phyloP scores from a whole-genome alignment of 768 basidiomycete genomes.

The Amanita exitialis region DNA sequence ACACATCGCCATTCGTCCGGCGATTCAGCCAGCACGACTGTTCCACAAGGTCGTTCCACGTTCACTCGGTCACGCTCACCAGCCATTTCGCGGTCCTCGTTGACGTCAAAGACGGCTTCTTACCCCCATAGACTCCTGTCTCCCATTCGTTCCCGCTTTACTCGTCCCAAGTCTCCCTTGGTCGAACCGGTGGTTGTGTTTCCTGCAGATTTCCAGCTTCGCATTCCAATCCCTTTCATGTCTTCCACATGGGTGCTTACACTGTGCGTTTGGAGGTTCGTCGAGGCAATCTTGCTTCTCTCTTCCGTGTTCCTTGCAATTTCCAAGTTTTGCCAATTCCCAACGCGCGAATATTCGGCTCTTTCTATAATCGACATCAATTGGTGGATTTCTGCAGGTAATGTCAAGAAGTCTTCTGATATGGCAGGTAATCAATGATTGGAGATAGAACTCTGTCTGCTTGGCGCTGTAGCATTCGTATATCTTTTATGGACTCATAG shows the following conservation, averaged over 20 bases:
- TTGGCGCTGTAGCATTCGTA: conserved; percentile 42
- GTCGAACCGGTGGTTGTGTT: conserved; percentile 26
- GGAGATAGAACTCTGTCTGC: conserved; percentile 43
- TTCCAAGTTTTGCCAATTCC: conserved; percentile 30
- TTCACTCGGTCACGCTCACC: conserved; percentile 75
- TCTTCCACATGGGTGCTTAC: conserved; percentile 33
- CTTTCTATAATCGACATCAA: conserved; percentile 18
- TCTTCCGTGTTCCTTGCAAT: conserved; percentile 50
- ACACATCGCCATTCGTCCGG: conserved; percentile 27
- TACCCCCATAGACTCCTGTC: conserved; percentile 25
- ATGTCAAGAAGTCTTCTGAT: not conserved
- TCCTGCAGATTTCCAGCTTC: conserved; percentile 37
- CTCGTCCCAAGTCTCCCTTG: conserved; percentile 27
- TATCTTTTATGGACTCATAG: conserved; percentile 59
- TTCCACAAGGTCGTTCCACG: conserved; percentile 27
- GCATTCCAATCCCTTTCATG: conserved; percentile 32
- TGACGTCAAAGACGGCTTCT: conserved; percentile 22
- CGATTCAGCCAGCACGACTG: conserved; percentile 25
- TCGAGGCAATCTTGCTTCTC: conserved; percentile 59
- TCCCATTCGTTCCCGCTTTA: conserved; percentile 31
- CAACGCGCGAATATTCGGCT: conserved; percentile 17
- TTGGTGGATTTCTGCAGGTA: conserved; percentile 45
- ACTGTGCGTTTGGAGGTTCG: conserved; percentile 53
- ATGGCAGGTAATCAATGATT: conserved; percentile 6
- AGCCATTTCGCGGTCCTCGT: conserved; percentile 24